These are phyloP conservation scores for Tetragonia tetragonoides DNA, from an alignment of 148 eudicot genomes.

Conservation along the genomic window DNA sequence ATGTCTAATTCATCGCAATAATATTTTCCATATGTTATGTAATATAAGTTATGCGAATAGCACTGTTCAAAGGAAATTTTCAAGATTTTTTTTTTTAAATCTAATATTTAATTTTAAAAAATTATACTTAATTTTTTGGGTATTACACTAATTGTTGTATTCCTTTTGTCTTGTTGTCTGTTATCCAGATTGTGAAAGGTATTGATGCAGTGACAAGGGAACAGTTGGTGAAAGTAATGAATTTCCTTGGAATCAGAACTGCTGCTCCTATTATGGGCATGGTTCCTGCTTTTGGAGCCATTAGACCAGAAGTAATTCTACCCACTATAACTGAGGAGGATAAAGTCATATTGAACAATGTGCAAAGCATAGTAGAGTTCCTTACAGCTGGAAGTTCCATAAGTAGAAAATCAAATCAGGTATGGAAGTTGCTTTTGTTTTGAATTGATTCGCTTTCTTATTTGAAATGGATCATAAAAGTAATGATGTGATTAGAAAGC, in stretches of 20 bases:
- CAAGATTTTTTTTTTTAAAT: too few relatives aligned
- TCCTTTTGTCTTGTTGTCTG: conserved; percentile 9
- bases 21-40: too few relatives aligned
- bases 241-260: conserved; percentile 66
- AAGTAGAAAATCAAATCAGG: conserved; percentile 57
- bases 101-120: too few relatives aligned
- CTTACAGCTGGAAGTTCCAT: conserved; percentile 72
- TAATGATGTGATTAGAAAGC: background rate
- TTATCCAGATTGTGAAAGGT: conserved; percentile 84
- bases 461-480: background rate
- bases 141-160: background rate
- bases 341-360: conserved; percentile 77
- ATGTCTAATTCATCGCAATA: too few relatives aligned
- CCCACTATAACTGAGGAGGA: conserved; percentile 88
- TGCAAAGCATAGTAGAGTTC: conserved; percentile 72
- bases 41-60: too few relatives aligned
- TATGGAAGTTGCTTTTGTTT: conserved; percentile 22
- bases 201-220: conserved; percentile 94
- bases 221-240: conserved; percentile 67
- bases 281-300: conserved; percentile 71
- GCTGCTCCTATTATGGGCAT: conserved; percentile 56
- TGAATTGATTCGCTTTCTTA: background rate
- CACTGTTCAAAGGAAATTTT: too few relatives aligned
- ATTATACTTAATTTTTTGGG: too few relatives aligned
- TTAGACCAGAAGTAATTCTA: conserved; percentile 62